These are phyloP conservation scores for Dictyostelium brefeldianum DNA, from an alignment of 78 protist species.

Conservation along the genomic window DNA sequence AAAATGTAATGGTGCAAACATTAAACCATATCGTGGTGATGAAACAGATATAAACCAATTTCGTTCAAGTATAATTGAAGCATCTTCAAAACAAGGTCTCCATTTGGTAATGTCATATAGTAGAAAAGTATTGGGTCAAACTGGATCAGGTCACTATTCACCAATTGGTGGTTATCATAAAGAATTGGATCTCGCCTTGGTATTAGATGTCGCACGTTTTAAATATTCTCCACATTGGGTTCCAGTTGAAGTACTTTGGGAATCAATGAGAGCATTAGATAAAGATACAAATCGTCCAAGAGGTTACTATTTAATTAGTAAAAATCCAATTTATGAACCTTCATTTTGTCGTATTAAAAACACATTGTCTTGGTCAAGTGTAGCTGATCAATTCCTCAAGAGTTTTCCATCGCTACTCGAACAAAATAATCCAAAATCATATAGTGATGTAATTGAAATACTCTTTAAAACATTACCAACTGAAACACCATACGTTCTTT, in stretches of 20 bases:
- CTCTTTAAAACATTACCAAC: conserved; percentile 25
- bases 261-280: conserved; percentile 52
- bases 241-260: conserved; percentile 74
- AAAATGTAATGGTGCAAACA: conserved; percentile 86
- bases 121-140: conserved; percentile 88
- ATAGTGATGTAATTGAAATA: conserved; percentile 6
- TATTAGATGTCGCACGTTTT: conserved; percentile 93
- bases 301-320: conserved; percentile 44
- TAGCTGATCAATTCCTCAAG: conserved; percentile 42
- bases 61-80: conserved; percentile 25
- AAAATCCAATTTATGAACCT: conserved; percentile 21
- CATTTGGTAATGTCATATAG: conserved; percentile 77
- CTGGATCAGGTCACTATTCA: conserved; percentile 91
- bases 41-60: conserved; percentile 47
- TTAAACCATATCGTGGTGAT: conserved; percentile 47
- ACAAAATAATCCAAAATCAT: background rate
- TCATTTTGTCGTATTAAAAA: conserved; percentile 46
- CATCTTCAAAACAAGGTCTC: background rate
- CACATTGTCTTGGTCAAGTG: conserved; percentile 54
- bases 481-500: conserved; percentile 48
- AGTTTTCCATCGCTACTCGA: background rate
- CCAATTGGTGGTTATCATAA: conserved; percentile 92
- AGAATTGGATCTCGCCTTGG: conserved; percentile 80
- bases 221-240: conserved; percentile 94
- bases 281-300: conserved; percentile 46